Evolutionary conservation across 495 filamentous ascomycete genomes (phyloP).

Genomic region (Halenospora varia): DNA sequence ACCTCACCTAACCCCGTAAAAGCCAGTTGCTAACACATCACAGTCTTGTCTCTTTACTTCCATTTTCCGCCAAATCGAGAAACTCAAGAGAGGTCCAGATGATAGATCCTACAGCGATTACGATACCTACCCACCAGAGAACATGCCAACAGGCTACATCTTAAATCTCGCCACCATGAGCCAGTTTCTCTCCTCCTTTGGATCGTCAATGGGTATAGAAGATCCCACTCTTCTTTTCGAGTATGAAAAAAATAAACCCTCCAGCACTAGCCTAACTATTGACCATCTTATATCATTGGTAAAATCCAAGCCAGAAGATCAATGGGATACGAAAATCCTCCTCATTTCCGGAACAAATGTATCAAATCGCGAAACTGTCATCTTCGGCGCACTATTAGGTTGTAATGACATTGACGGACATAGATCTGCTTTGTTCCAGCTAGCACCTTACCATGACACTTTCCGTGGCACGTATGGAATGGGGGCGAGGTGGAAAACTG

Average conservation of each 20-base stretch:
- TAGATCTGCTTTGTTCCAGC: neutral
- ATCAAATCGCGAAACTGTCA: neutral
- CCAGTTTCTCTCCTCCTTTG: neutral
- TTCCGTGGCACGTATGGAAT: neutral
- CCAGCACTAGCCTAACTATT: too few species aligned
- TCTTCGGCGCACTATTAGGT: neutral
- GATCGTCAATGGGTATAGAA: neutral
- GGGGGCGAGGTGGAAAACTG: neutral
- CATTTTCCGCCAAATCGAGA: neutral
- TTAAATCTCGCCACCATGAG: neutral
- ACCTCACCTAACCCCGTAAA: neutral
- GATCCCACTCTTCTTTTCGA: neutral
- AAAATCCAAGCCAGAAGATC: too few species aligned
- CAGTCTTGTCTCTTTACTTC: neutral
- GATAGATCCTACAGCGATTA: neutral
- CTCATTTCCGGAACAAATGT: neutral
- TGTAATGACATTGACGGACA: neutral
- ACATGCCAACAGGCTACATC: neutral
- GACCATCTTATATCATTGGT: too few species aligned
- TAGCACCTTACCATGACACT: neutral
- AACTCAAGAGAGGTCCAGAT: neutral
- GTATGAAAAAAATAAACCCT: neutral
- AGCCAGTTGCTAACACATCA: neutral
- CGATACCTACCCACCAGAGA: neutral
- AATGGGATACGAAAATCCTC: neutral